Base-by-base conservation (phyloP, 305 asterid genomes). In the Rubia balearica region DNA sequence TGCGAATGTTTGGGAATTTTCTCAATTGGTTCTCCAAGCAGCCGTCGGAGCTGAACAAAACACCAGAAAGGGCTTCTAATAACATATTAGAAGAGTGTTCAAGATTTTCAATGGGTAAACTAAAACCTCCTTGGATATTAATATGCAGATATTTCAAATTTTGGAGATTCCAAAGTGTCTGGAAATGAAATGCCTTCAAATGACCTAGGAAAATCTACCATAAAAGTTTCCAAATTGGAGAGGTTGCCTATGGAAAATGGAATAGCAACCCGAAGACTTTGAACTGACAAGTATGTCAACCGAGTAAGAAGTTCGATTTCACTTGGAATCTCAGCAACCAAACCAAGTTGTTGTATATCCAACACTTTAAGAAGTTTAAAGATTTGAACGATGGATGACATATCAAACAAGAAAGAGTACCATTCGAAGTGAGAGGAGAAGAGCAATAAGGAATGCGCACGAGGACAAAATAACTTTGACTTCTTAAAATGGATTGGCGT, bases 101-200 rank as follows among this genome's bases (percentile, higher is more conserved):
- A 48, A 48, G 56, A 48, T 48, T 36, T 36, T 36, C 40, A 36
- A 0, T 3, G 6, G 40, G 16, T 2, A 11, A 11, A 8, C 12
- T 60, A 16, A 60, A 38, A 11, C 38, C 0, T 2, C 7, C 7
- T 7, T 2, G 0, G 0, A 0, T 0, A 0, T 1, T 19, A 1
- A 57, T 57, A 12, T n/a, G 0, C 13, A 57, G 62, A 21, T 1
- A 7, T 21, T 8, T 57, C 13, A 60, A 12, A 3, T 4, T 60
- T 10, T 60, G 40, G 7, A 60, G 65, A 27, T 60, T 60, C 41
- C 41, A 27, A 4, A 27, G 41, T 5, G 8, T 27, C 8, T 27
- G 65, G 65, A 27, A 60, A 24, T 24, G 40, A 27, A 27, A 60
- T 9, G 2, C 0, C 17, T 60, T 5, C 7, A 3, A 6, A 19